Percentiles rank a stretch among this genome's conserved stretches.
Evolutionary conservation across 2,329 filamentous ascomycete genomes (phyloP).

Genomic region (Penicillium concentricum): DNA sequence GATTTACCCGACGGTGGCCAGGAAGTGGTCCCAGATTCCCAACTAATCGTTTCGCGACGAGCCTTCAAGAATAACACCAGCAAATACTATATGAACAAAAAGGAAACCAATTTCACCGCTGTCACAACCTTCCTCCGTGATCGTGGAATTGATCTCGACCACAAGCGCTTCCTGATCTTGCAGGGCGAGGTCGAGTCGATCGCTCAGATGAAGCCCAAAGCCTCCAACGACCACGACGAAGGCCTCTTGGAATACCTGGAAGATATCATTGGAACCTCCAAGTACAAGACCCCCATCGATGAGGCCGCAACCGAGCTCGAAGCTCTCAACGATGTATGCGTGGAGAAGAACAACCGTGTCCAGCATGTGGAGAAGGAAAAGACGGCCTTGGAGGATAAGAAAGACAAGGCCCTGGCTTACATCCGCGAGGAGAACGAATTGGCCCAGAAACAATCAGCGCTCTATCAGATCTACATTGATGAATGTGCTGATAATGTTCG

Average conservation of each 20-base stretch:
- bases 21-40: conserved; percentile 77
- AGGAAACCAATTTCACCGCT: conserved; percentile 84
- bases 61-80: conserved; percentile 98
- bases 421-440: conserved; percentile 93
- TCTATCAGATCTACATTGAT: conserved; percentile 88
- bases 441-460: conserved; percentile 78
- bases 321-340: conserved; percentile 86
- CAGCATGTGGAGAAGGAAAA: conserved; percentile 98
- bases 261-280: conserved; percentile 97
- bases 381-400: conserved; percentile 89
- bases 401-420: conserved; percentile 86
- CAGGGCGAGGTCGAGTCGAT: conserved; percentile 99
- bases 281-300: conserved; percentile 96
- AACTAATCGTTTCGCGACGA: conserved; percentile 81
- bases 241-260: conserved; percentile 94
- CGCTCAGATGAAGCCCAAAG: conserved; percentile 98
- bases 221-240: conserved; percentile 90
- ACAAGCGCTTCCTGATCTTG: conserved; percentile 95
- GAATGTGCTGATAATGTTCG: conserved; percentile 86
- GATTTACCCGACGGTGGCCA: conserved; percentile 75
- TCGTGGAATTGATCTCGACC: conserved; percentile 89
- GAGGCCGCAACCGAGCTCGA: conserved; percentile 90
- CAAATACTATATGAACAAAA: conserved; percentile 95
- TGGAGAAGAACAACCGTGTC: conserved; percentile 92
- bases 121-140: conserved; percentile 86